Conservation (phyloP, 371 early-diverging fungal species). For the Mucor velutinosus region DNA sequence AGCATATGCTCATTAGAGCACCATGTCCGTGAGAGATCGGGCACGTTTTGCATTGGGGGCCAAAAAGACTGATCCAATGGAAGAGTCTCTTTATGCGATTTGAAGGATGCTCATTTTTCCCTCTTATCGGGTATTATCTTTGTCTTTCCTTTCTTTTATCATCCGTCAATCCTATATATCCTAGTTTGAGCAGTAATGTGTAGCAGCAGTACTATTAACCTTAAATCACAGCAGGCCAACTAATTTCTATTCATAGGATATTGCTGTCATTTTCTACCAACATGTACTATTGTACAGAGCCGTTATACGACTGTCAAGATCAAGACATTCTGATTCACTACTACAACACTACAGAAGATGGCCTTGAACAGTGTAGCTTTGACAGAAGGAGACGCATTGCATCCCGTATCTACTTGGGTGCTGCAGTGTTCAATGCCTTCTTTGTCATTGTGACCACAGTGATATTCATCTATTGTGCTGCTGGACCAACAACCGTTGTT, state of each 20-base stretch:
- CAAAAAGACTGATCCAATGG: too few relatives aligned
- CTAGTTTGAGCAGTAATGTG: background rate
- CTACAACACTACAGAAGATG: background rate
- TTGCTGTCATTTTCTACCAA: background rate
- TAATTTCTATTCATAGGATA: background rate
- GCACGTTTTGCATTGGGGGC: too few relatives aligned
- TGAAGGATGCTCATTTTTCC: too few relatives aligned
- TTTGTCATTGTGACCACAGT: background rate
- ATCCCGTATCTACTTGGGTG: background rate
- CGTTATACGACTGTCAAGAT: background rate
- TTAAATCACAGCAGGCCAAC: background rate
- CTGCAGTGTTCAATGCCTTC: background rate
- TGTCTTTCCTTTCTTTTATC: background rate
- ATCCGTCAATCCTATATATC: background rate
- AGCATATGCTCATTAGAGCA: too few relatives aligned
- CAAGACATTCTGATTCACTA: background rate
- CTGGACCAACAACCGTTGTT: background rate
- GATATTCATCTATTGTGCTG: constrained; percentile 16
- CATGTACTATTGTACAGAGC: background rate
- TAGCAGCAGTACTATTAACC: background rate
- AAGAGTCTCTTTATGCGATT: too few relatives aligned
- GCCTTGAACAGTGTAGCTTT: background rate
- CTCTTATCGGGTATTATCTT: too few relatives aligned
- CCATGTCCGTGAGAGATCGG: too few relatives aligned
- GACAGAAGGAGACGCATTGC: background rate